Conservation (phyloP, 306 rosid species). For the Castanea sativa region DNA sequence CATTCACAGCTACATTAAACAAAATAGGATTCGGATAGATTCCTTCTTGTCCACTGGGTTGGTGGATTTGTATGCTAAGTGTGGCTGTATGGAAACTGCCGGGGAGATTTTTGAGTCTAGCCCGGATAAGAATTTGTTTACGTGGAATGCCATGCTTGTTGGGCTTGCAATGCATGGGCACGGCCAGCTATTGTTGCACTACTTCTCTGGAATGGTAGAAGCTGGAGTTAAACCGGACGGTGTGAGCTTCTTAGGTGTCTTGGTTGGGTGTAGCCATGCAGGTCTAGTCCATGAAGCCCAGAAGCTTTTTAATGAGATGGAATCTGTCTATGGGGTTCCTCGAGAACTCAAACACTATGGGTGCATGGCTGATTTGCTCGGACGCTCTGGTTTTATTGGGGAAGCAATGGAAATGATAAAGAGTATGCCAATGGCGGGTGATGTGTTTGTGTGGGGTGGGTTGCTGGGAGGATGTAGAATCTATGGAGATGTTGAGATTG, state of each 20-base stretch:
- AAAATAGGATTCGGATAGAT: slow-evolving; percentile 39
- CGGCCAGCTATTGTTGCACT: slow-evolving; percentile 33
- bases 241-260: slow-evolving; percentile 59
- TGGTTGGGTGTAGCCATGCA: slow-evolving; percentile 75
- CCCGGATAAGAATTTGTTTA: slow-evolving; percentile 41
- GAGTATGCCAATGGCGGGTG: slow-evolving; percentile 66
- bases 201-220: slow-evolving; percentile 49
- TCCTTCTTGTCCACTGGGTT: slow-evolving; percentile 61
- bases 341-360: slow-evolving; percentile 74
- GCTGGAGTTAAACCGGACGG: slow-evolving; percentile 59
- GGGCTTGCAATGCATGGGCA: slow-evolving; percentile 77
- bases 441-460: slow-evolving; percentile 79
- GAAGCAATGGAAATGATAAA: slow-evolving; percentile 58
- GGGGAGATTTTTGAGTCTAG: slow-evolving; percentile 49
- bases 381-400: slow-evolving; percentile 61
- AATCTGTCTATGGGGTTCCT: slow-evolving; percentile 38
- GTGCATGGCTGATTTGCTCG: slow-evolving; percentile 78
- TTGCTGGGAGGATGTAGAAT: slow-evolving; percentile 75
- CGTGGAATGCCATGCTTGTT: slow-evolving; percentile 83
- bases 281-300: slow-evolving; percentile 59
- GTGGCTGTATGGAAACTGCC: slow-evolving; percentile 68
- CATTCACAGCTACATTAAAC: slow-evolving; percentile 42
- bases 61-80: slow-evolving; percentile 75
- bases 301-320: slow-evolving; percentile 64
- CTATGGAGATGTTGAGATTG: slow-evolving; percentile 66